Base-by-base conservation (phyloP, 352 stramenopile genomes). In the Phytophthora vignae region DNA sequence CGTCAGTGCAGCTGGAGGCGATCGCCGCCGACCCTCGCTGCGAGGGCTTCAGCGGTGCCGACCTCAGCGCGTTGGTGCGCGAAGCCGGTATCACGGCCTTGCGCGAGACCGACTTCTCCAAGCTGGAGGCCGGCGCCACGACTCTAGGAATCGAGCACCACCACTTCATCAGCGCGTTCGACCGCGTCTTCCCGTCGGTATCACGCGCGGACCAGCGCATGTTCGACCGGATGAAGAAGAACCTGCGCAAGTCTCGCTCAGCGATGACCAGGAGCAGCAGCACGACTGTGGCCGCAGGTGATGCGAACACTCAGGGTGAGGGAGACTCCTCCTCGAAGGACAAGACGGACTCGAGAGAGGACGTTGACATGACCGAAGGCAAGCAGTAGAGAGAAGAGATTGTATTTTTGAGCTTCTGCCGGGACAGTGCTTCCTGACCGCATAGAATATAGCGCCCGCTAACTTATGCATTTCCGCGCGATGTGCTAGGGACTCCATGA, bases 1-100 rank as follows among this genome's bases (percentile, higher is more conserved):
- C 79, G 31, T 72, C 67, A 2, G 79, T 99, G 8, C 84, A 99
- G 67, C 73, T 99, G 4, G 74, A 94, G n/a, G 61, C 62, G 0
- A 96, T 99, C 67, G 98, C 95, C 38, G 64, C 79, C 1, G 97
- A 98, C 69, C 25, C 78, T 46, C 89, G 92, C n/a, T 95, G 91
- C 57, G 91, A 97, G 19, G 90, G 97, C 29, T 99, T 99, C 79
- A 99, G 88, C 79, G 98, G 98, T 55, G 98, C 98, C 2, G 98
- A 99, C 81, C 89, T 99, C 42, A 96, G 96, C 48, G 97, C 97
- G 3, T 82, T 99, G 33, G 89, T 99, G 40, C 90, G 98, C 21
- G 98, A 99, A 78, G 98, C 98, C 3, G 97, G 97, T 25, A 89
- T 99, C 56, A 90, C 97, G 0, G 97, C 98, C 2, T 79, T 99